Evolutionary conservation across 192 early-diverging fungal genomes (phyloP), one percentile per base, ranked within the genome.

Genomic region (Geranomyces michiganensis): DNA sequence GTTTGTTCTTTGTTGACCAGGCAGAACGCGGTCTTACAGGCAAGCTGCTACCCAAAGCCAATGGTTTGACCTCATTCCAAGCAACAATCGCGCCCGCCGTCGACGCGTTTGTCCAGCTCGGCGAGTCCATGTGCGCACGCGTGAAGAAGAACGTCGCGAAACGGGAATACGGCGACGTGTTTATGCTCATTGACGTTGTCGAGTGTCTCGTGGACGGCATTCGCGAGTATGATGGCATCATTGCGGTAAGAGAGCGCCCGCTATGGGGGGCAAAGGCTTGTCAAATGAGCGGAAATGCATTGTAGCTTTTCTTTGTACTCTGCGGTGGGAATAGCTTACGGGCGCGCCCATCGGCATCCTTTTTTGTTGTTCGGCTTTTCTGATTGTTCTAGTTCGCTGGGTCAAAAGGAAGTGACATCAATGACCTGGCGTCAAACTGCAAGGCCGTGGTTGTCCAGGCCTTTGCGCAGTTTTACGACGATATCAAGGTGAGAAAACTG

Each of bases 381-480:
- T 59, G 2, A 59, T 8, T 30, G 19, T 41, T 51, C 29, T 45
- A 75, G 75, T 81, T 77, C 65, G 70, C 77, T 24, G 84, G 80
- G 22, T 58, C 73, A 56, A 81, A 80, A 49, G 84, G 84, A 9
- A 56, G 41, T 17, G 81, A 83, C 49, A 65, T 86, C 29, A 45
- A 64, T 12, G 86, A 88, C n/a, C 56, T 88, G 22, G 58, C 86
- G 8, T 65, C 73, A 55, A 71, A 81, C 0, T 81, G 84, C 67
- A 84, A 81, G 56, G 77, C 74, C 13, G 79, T 79, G 9, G 82
- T 86, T 27, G 59, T 91, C 27, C 72, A 77, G 43, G 87, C 77
- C 17, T 86, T 93, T 67, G 82, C 82, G 31, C 88, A 91, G 15
- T 89, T 92, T 72, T 78, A 87, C 53, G 88, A 90, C 17, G 90